phyloP scores from a whole-genome alignment of 257 asterid genomes.

The Nicotiana attenuata region DNA sequence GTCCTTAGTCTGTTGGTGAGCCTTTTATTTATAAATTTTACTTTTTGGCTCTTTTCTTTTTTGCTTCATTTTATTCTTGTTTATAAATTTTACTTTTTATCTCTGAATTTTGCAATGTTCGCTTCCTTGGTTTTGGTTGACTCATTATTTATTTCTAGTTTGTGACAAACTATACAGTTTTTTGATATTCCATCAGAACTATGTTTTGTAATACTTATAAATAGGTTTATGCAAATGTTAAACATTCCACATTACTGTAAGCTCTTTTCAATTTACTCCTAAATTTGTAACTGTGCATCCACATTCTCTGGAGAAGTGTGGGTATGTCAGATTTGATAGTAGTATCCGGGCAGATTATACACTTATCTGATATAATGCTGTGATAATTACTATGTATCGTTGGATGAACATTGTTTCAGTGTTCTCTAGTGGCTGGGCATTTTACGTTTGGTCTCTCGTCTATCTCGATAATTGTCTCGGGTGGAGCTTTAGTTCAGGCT shows the following conservation, averaged over 20 bases:
- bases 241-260: not conserved
- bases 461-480: constrained; percentile 62
- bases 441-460: constrained; percentile 73
- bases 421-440: constrained; percentile 77
- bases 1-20: not conserved
- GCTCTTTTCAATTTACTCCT: not conserved
- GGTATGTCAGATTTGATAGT: not conserved
- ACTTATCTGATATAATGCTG: not conserved
- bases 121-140: too few species aligned
- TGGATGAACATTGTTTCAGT: constrained; percentile 37
- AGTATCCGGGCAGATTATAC: not conserved
- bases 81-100: too few species aligned
- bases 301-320: not conserved
- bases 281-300: not conserved
- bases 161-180: too few species aligned
- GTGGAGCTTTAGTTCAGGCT: constrained; percentile 73
- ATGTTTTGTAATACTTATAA: not conserved
- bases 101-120: too few species aligned
- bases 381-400: not conserved
- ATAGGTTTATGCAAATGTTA: not conserved
- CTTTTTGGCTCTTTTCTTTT: not conserved
- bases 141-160: too few species aligned
- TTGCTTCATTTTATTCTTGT: not conserved
- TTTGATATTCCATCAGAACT: too few species aligned
- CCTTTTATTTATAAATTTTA: not conserved